Conservation (phyloP, 495 filamentous ascomycete species). For the Talaromyces proteolyticus region DNA sequence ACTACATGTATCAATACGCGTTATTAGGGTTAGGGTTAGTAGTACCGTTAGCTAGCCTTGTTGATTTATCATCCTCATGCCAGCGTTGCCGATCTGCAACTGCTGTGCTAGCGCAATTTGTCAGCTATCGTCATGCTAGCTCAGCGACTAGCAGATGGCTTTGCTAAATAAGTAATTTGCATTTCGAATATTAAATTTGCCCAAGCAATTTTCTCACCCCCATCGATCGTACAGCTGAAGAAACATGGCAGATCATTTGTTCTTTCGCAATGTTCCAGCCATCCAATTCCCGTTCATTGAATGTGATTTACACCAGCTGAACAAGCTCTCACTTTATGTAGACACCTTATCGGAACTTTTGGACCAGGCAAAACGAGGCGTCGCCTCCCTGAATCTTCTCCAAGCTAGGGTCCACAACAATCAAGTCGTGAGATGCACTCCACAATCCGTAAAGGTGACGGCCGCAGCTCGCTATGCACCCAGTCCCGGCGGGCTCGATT, state of each 20-base stretch:
- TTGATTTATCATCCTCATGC: conserved; percentile 3
- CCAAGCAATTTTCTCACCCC: not conserved
- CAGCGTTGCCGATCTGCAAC: not conserved
- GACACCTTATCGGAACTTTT: not conserved
- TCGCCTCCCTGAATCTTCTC: not conserved
- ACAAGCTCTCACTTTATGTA: not conserved
- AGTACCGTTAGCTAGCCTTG: too few species aligned
- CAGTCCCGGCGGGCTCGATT: not conserved
- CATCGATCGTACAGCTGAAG: not conserved
- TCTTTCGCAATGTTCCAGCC: not conserved
- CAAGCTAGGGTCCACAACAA: not conserved
- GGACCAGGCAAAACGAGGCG: not conserved
- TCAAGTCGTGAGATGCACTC: not conserved
- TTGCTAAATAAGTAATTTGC: too few species aligned
- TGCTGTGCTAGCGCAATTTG: not conserved
- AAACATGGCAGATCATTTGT: not conserved
- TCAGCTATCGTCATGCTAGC: not conserved
- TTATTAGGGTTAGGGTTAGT: too few species aligned
- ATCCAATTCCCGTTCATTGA: not conserved
- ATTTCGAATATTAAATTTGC: not conserved
- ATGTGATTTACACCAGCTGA: not conserved
- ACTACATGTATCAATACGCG: too few species aligned
- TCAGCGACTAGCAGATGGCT: not conserved
- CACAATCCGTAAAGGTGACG: not conserved
- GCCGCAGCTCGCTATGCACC: not conserved